Conservation (phyloP, 352 stramenopile genomes). For the Pythium rishiriense region DNA sequence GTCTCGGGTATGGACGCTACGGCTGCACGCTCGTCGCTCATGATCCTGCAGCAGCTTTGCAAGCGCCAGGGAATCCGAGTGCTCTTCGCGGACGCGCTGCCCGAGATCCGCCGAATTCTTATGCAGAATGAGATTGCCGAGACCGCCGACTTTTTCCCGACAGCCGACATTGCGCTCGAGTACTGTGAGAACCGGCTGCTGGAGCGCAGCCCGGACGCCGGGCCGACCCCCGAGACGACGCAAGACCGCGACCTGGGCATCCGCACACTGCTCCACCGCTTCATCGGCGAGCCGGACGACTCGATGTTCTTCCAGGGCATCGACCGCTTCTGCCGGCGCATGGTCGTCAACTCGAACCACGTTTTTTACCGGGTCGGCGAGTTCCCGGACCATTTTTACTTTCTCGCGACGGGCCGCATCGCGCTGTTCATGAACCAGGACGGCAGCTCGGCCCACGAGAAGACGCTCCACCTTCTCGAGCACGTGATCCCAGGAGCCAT, state of each 20-base stretch:
- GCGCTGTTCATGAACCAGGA: constrained; percentile 80
- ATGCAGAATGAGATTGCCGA: constrained; percentile 79
- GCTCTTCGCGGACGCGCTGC: constrained; percentile 68
- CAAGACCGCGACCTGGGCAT: constrained; percentile 51
- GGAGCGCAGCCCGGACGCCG: constrained; percentile 11
- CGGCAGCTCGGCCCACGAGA: constrained; percentile 44
- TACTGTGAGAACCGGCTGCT: constrained; percentile 76
- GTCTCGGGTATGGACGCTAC: constrained; percentile 90
- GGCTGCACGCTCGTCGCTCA: constrained; percentile 75
- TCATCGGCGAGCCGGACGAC: constrained; percentile 77
- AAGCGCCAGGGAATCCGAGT: constrained; percentile 67
- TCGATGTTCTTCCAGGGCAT: constrained; percentile 64
- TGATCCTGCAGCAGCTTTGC: constrained; percentile 83
- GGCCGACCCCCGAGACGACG: constrained; percentile 29
- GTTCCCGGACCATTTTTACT: constrained; percentile 68
- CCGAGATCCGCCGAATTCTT: constrained; percentile 64
- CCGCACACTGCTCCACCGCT: constrained; percentile 69
- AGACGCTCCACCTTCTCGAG: constrained; percentile 57
- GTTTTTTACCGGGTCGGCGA: constrained; percentile 76
- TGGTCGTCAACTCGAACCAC: constrained; percentile 52
- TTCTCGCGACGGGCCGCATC: constrained; percentile 70
- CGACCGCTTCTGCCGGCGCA: constrained; percentile 63
- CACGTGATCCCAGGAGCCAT: constrained; percentile 75
- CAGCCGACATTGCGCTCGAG: constrained; percentile 73
- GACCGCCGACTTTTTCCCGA: constrained; percentile 59